Base-by-base conservation (phyloP, 306 rosid genomes). In the Vigna trinervia region DNA sequence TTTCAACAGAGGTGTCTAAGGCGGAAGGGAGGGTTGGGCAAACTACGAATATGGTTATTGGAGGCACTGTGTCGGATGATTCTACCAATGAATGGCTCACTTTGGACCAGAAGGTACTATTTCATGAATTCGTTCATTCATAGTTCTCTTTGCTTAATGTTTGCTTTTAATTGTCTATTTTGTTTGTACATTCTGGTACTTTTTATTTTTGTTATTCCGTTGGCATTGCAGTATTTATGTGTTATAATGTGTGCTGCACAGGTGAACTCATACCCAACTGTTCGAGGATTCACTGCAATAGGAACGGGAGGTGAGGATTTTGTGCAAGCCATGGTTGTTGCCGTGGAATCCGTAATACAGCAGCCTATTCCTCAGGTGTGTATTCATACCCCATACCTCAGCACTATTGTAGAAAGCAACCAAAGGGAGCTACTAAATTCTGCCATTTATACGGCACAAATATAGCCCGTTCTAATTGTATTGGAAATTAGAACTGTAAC, bases 21-120 rank as follows among this genome's bases (percentile, higher is more conserved):
- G 86, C 97, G 3, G 98, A 96, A 88, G 99, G 99, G 50, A 96
- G 99, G 81, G 92, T 92, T 74, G 98, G 99, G 15, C 96, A 92
- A 69, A 96, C 99, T 32, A 96, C 99, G 20, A 96, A 96, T 71
- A 94, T 96, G 90, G 97, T 96, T 26, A 83, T 96, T 78, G 98
- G 99, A 56, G 99, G 99, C 50, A 96, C 99, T 2, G 99, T 96
- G 46, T 73, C 99, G 0, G 97, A 89, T 80, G 97, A 96, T 80
- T 88, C 97, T 62, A 78, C 98, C 17, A 85, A 87, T 69, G 99
- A 92, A 85, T 96, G 99, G 99, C 87, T 91, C 32, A 77, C 83
- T 78, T 86, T 96, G 90, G 99, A 96, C 85, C 91, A 91, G 81
- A 96, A 96, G 98, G 99, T 95, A 74, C n/a, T 13, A 13, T 61